phyloP scores from a whole-genome alignment of 805 yeast species.

The Wickerhamiella alocasiicola region DNA sequence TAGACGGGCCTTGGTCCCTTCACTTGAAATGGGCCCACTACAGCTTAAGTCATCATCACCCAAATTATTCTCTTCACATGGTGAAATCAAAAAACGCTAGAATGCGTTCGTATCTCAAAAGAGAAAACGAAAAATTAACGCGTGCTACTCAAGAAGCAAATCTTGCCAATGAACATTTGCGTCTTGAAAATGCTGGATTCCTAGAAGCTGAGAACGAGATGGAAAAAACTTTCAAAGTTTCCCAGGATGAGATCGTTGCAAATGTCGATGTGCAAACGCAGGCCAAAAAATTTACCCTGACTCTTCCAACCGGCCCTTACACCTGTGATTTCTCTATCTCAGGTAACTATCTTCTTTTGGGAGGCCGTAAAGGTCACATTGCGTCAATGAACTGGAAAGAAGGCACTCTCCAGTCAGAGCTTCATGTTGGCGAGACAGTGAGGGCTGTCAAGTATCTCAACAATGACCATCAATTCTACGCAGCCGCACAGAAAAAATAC shows the following conservation, averaged over 20 bases:
- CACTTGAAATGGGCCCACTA: no score
- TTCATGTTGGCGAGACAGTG: slow-evolving; percentile 78
- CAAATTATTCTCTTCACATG: not conserved
- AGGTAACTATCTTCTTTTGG: slow-evolving; percentile 73
- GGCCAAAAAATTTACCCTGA: slow-evolving; percentile 59
- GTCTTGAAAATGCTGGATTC: slow-evolving; percentile 75
- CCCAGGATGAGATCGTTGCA: slow-evolving; percentile 62
- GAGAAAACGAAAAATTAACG: slow-evolving; percentile 55
- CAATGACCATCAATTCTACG: slow-evolving; percentile 75
- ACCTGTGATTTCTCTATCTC: slow-evolving; percentile 64
- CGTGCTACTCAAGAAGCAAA: slow-evolving; percentile 69
- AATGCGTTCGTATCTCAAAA: slow-evolving; percentile 32
- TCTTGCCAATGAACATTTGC: slow-evolving; percentile 62
- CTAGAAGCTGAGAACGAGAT: slow-evolving; percentile 84
- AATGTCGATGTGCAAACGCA: slow-evolving; percentile 70
- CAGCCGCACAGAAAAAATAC: slow-evolving; percentile 93
- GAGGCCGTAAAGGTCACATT: slow-evolving; percentile 88
- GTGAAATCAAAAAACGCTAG: slow-evolving; percentile 30
- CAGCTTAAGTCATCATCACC: no score
- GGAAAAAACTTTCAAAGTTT: slow-evolving; percentile 82
- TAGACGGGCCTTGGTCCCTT: no score
- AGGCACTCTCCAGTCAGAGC: slow-evolving; percentile 69
- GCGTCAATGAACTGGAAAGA: slow-evolving; percentile 94
- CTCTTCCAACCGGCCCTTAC: slow-evolving; percentile 76
- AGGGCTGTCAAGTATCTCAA: slow-evolving; percentile 83